These are phyloP conservation scores for Russula sp. DNA, from an alignment of 768 basidiomycete genomes.

Conservation along the genomic window DNA sequence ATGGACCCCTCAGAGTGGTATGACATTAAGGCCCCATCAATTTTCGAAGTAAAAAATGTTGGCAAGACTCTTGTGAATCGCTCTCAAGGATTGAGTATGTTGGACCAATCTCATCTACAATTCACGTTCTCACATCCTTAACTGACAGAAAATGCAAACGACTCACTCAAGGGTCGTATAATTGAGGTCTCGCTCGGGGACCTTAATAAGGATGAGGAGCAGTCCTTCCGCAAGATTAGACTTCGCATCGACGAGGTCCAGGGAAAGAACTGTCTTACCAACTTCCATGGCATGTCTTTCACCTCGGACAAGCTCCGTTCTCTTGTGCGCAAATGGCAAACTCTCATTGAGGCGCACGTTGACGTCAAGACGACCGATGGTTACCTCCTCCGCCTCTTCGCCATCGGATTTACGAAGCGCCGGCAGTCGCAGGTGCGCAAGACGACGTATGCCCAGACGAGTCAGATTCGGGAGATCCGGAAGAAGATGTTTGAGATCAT, in stretches of 20 bases:
- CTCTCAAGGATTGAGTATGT: conserved; percentile 96
- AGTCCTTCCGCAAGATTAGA: conserved; percentile 99
- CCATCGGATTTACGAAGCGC: conserved; percentile 98
- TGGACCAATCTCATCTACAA: neutral
- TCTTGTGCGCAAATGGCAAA: conserved; percentile 99
- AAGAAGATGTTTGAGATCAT: conserved; percentile 99
- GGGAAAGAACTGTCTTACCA: conserved; percentile 99
- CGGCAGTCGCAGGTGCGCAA: conserved; percentile 95
- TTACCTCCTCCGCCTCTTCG: conserved; percentile 97
- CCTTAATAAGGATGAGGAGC: conserved; percentile 99
- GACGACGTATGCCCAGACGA: conserved; percentile 96
- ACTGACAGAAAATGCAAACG: conserved; percentile 89
- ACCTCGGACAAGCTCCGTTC: conserved; percentile 99
- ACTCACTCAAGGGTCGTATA: conserved; percentile 96
- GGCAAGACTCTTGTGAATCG: conserved; percentile 99
- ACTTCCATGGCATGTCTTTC: conserved; percentile 99
- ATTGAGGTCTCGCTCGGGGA: conserved; percentile 95
- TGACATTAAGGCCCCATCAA: conserved; percentile 97
- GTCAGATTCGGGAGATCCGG: conserved; percentile 95
- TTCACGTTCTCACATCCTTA: conserved; percentile 26
- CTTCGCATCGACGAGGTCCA: conserved; percentile 94
- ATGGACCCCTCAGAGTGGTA: conserved; percentile 78
- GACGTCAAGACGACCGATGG: conserved; percentile 99
- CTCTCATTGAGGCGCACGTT: conserved; percentile 97
- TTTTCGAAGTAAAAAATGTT: conserved; percentile 94